A percentile compares a stretch with the other conserved stretches of the same genome.
Evolutionary conservation across 352 stramenopile genomes (phyloP).

Genomic region (Elongisporangium anandrum): DNA sequence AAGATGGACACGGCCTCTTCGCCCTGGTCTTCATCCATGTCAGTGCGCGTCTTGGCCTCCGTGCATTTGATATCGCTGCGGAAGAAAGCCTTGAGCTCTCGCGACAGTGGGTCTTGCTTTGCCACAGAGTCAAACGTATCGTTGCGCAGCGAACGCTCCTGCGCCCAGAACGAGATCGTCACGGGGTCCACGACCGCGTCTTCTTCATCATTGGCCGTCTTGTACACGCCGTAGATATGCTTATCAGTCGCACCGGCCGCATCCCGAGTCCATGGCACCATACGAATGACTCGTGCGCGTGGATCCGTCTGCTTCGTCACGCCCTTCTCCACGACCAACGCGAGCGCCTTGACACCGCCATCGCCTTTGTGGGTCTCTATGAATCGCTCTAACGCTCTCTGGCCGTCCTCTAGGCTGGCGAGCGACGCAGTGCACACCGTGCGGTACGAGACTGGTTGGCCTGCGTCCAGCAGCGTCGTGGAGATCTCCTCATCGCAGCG

Average conservation of each 20-base stretch:
- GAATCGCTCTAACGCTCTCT: slow-evolving; percentile 38
- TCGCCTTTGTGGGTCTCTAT: slow-evolving; percentile 18
- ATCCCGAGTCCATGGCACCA: slow-evolving; percentile 6
- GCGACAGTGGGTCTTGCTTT: slow-evolving; percentile 36
- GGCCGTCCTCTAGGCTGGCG: slow-evolving; percentile 16
- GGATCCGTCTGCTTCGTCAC: slow-evolving; percentile 27
- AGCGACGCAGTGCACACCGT: slow-evolving; percentile 34
- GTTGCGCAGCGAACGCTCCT: slow-evolving; percentile 59
- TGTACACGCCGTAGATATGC: slow-evolving; percentile 59
- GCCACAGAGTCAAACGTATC: slow-evolving; percentile 34
- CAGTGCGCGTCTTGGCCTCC: slow-evolving; percentile 50
- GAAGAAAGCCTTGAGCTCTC: slow-evolving; percentile 46
- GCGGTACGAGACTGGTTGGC: slow-evolving; percentile 53
- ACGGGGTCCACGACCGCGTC: slow-evolving; percentile 17
- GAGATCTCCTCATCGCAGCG: slow-evolving; percentile 56
- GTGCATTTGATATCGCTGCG: slow-evolving; percentile 38
- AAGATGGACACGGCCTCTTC: slow-evolving; percentile 69
- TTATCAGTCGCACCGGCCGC: slow-evolving; percentile 10
- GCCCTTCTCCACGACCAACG: slow-evolving; percentile 34
- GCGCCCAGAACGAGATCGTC: slow-evolving; percentile 40
- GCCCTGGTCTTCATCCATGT: slow-evolving; percentile 41
- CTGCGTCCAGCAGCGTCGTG: slow-evolving; percentile 45
- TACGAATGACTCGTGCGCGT: slow-evolving; percentile 38
- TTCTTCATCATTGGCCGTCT: slow-evolving; percentile 11
- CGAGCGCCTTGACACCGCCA: slow-evolving; percentile 24